Evolutionary conservation across 2,329 filamentous ascomycete genomes (phyloP), one percentile per base, ranked within the genome.

Genomic region (Calonectria pseudoreteaudii): DNA sequence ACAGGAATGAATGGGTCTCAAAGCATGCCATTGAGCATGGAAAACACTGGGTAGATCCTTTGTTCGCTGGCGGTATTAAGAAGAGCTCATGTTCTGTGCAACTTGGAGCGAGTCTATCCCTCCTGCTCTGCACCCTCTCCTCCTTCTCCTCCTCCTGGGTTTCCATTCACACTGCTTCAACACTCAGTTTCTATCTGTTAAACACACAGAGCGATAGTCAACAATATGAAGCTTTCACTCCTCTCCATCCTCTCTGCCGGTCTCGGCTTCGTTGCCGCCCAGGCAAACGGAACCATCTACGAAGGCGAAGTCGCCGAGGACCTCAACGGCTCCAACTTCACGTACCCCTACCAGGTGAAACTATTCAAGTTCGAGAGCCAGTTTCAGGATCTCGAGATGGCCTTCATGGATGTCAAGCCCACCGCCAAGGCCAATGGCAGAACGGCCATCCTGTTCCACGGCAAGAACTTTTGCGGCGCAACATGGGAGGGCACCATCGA

Each of bases 391-490:
- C 81, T 90, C 31, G 84, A 88, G 52, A 91, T 90, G 89, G 88
- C 88, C 20, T 90, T 89, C 76, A 90, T 91, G 88, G 89, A 91
- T 74, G 77, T 90, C 30, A 66, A 81, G 16, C 87, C 87, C 10
- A 80, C 77, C 2, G 77, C 75, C 67, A 68, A 76, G 34, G 74
- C 83, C 60, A 85, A 83, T 71, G 84, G 83, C 52, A 87, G 85
- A 76, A 87, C 85, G 0, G 87, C 86, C 31, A 81, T 90, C 11
- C 84, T 90, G 41, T 80, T 91, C 20, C 89, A 91, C 78, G 89
- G 89, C 76, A 90, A 89, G 81, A 90, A 90, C 81, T 91, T 91
- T 75, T 91, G 89, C 79, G 87, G 85, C 44, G 83, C 87, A 28
- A 91, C 89, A 10, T 91, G 89, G 89, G 83, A 86, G 68, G 81